Base-by-base conservation (phyloP, 208 protist genomes). In the Trypanosoma conorhini region DNA sequence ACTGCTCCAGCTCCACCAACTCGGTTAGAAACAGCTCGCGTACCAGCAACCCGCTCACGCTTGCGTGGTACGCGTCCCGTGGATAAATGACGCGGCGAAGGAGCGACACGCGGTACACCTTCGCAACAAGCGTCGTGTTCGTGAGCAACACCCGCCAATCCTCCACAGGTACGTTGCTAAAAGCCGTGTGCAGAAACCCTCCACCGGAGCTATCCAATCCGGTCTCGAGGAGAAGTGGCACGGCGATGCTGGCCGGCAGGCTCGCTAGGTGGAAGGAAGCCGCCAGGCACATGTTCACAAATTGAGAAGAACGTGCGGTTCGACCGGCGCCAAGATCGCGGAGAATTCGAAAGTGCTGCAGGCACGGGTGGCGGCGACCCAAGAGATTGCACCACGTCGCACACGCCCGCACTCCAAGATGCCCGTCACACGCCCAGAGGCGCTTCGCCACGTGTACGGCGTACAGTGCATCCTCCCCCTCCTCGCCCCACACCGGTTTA, bases 331-430 rank as follows among this genome's bases (percentile, higher is more conserved):
- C 77, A 26, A 95, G 51, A 59, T 86, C 63, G n/a, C 68, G 72
- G 19, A 91, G 59, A 61, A 89, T 68, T 31, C 76, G 67, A 72
- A 86, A 92, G 81, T 95, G 89, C 56, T 85, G 74, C 21, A 92
- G 78, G 19, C 89, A 72, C 26, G 89, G 87, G 48, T 85, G 79
- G 57, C 80, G 78, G 33, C 77, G 77, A 24, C 64, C 33, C 55
- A 95, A 82, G 44, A 82, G 77, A 42, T 76, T 74, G 30, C 80
- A 81, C 85, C 87, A 95, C 12, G 80, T 75, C 19, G 62, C 62
- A 72, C 77, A 80, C 1, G 89, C 86, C 26, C 76, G 64, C 31
- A 71, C 44, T 22, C 75, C 79, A 54, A 77, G 68, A 38, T 75
- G 62, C 28, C 63, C 81, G 56, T 79, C 77, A 56, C 87, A 83